phyloP scores from a whole-genome alignment of 805 yeast species.

The Myxozyma melibiosi region DNA sequence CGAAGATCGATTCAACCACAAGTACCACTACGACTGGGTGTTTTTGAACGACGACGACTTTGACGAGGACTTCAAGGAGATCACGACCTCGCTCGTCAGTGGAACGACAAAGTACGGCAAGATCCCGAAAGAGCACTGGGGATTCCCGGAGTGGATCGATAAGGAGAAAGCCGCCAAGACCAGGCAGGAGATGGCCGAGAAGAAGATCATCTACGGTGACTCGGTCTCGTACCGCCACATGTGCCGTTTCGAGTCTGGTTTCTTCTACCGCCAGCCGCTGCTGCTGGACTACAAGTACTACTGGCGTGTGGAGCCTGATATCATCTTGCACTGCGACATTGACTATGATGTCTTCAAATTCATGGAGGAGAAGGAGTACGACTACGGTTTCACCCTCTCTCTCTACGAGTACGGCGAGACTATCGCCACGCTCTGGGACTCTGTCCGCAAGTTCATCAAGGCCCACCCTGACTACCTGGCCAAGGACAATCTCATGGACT shows the following conservation, averaged over 20 bases:
- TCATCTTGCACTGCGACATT: conserved; percentile 72
- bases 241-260: conserved; percentile 88
- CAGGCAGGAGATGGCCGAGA: conserved; percentile 57
- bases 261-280: conserved; percentile 72
- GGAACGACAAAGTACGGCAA: conserved; percentile 73
- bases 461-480: conserved; percentile 61
- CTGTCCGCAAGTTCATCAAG: conserved; percentile 64
- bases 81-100: conserved; percentile 56
- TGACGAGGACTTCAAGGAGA: conserved; percentile 64
- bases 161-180: conserved; percentile 64
- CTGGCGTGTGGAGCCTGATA: conserved; percentile 92
- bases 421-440: conserved; percentile 75
- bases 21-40: conserved; percentile 87
- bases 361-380: conserved; percentile 74
- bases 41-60: conserved; percentile 83
- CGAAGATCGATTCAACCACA: conserved; percentile 77
- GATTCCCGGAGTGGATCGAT: conserved; percentile 81
- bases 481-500: conserved; percentile 65
- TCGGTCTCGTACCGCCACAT: conserved; percentile 79
- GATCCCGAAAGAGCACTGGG: conserved; percentile 82
- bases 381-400: conserved; percentile 76
- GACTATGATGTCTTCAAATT: conserved; percentile 77
- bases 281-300: conserved; percentile 75
- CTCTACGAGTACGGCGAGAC: conserved; percentile 70
- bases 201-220: conserved; percentile 71